Base-by-base conservation (phyloP, 306 rosid species). In the Carpinus viminea region DNA sequence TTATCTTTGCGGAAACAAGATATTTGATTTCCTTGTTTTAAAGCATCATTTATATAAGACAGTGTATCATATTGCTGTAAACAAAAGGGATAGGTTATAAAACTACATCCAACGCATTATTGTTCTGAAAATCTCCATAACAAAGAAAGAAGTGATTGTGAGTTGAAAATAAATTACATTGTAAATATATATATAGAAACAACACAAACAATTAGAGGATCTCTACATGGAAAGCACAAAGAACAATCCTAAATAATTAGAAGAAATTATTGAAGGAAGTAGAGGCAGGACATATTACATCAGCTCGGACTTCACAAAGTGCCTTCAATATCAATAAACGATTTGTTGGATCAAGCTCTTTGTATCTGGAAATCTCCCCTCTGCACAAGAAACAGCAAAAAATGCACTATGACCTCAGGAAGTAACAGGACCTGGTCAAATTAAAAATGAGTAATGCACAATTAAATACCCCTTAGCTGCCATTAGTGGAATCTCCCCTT, bases 241-340 rank as follows among this genome's bases (percentile, higher is more conserved):
- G 48, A 75, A 79, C 38, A 48, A 74, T 41, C 17, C 28, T 41
- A n/a, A 68, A 52, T 17, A 75, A 47, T 41, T 73, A 56, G 46
- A 51, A 53, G 57, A 68, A 59, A 70, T 38, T 5, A 83, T 41
- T 28, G 17, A 73, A 68, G 61, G 75, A 60, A 78, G 78, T 17
- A 45, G 59, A 52, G 73, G 82, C 38, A 75, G 36, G 70, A 79
- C 11, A 73, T 57, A 75, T 17, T 91, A 92, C 97, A 47, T 89
- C 90, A 71, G 91, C 95, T 86, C 98, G 86, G 84, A 92, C 79
- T 91, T 92, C 97, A 85, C 98, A 95, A 28, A 92, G 95, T 4
- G 97, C 97, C 83, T 92, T 95, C 41, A 95, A 83, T 48, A 92
- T 81, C 69, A 86, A 68, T 71, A 95, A 81, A 74, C 96, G 97